phyloP scores from a whole-genome alignment of 352 stramenopile species.

The Blastocystis sp. region DNA sequence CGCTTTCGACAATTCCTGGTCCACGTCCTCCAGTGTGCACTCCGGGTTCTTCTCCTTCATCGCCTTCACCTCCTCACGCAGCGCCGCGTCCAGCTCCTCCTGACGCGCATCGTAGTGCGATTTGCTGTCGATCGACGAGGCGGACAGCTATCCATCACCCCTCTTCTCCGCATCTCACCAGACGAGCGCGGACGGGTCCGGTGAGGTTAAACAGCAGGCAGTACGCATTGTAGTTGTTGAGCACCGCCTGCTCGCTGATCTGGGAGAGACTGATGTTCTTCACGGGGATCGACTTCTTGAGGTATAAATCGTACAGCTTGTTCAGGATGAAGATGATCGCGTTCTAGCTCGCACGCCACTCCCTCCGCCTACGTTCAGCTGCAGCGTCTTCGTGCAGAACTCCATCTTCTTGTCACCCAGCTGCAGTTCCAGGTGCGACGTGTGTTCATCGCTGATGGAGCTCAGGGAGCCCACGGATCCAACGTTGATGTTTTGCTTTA shows the following conservation, averaged over 20 bases:
- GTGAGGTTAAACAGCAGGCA: slow-evolving; percentile 3
- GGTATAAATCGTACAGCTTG: slow-evolving; percentile 15
- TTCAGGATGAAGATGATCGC: slow-evolving; percentile 34
- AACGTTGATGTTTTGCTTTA: slow-evolving; percentile 8
- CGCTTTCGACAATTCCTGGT: slow-evolving; percentile 13
- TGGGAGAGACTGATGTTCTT: slow-evolving; percentile 42
- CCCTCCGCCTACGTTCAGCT: slow-evolving; percentile 3
- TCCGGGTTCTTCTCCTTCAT: neutral
- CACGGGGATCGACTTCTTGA: slow-evolving; percentile 20
- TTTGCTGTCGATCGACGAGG: neutral
- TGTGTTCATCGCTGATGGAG: slow-evolving; percentile 1
- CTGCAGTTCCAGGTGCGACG: slow-evolving; percentile 22
- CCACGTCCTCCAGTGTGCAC: slow-evolving; percentile 16
- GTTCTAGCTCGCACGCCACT: neutral
- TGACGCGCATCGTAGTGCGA: slow-evolving; percentile 16
- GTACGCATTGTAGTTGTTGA: slow-evolving; percentile 20
- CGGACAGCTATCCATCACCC: neutral
- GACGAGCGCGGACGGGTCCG: neutral
- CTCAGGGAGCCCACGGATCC: neutral
- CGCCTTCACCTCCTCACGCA: no score
- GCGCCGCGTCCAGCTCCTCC: neutral
- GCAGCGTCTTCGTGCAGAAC: slow-evolving; percentile 15
- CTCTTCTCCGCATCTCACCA: neutral
- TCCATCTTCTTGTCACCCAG: slow-evolving; percentile 45
- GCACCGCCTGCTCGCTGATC: neutral